These are phyloP conservation scores for Alisma plantagoaquatica DNA, from an alignment of 106 monocot genomes.

Conservation along the genomic window DNA sequence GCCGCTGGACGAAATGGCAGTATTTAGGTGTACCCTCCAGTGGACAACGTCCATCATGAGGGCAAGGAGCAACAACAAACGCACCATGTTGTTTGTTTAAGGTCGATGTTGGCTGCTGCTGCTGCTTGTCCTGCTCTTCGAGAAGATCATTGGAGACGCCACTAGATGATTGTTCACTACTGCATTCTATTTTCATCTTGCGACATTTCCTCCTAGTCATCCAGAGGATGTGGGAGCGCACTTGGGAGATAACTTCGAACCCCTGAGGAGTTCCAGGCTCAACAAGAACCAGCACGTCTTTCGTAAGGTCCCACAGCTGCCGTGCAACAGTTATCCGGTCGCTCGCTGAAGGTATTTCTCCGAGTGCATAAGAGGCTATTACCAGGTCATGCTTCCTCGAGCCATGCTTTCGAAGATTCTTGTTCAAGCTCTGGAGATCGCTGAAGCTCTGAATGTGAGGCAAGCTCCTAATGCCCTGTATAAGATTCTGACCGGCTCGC, in stretches of 20 bases:
- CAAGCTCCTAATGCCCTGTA: conserved; percentile 57
- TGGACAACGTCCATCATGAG: conserved; percentile 97
- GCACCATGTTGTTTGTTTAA: conserved; percentile 49
- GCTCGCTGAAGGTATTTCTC: conserved; percentile 26
- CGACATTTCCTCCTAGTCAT: conserved; percentile 75
- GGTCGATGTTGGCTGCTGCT: too few relatives aligned
- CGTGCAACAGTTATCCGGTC: conserved; percentile 28
- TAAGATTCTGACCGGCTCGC: conserved; percentile 65
- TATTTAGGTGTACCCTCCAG: conserved; percentile 76
- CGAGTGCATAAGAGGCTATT: conserved; percentile 44
- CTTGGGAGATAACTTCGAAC: conserved; percentile 71
- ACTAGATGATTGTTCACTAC: too few relatives aligned
- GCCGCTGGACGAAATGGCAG: conserved; percentile 91
- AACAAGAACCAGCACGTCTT: conserved; percentile 53
- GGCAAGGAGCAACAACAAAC: conserved; percentile 95
- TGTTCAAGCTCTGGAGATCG: conserved; percentile 72
- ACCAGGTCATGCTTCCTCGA: conserved; percentile 83
- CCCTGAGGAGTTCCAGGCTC: conserved; percentile 99
- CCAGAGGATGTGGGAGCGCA: conserved; percentile 95
- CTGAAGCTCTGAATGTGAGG: conserved; percentile 89
- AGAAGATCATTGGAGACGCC: too few relatives aligned
- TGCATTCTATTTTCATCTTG: too few relatives aligned
- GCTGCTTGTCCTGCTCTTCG: too few relatives aligned
- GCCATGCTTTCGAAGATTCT: conserved; percentile 42
- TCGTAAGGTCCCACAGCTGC: conserved; percentile 31